These are phyloP conservation scores for Ophiocordyceps camponoti-floridani DNA, from an alignment of 2,329 filamentous ascomycete genomes.

Conservation along the genomic window DNA sequence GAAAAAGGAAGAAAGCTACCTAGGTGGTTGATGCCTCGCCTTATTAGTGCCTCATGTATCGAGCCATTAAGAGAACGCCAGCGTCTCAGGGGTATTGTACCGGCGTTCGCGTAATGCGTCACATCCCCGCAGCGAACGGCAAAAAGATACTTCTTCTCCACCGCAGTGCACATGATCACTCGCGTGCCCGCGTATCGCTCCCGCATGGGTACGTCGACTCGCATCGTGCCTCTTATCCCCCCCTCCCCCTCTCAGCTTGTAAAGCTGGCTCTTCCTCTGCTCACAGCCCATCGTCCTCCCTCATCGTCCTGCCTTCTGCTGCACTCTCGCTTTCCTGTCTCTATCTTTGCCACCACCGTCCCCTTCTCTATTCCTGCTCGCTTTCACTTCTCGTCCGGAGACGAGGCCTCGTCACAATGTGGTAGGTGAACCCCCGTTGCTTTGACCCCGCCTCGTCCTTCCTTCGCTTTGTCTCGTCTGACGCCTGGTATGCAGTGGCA, in stretches of 20 bases:
- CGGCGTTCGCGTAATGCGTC: background rate
- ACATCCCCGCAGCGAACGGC: too few relatives aligned
- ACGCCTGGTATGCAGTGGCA: slow-evolving; percentile 41
- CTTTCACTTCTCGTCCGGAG: slow-evolving; percentile 1
- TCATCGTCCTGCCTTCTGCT: background rate
- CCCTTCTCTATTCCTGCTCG: background rate
- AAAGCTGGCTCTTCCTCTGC: background rate
- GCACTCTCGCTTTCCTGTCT: background rate
- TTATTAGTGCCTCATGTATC: background rate
- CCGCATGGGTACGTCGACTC: background rate
- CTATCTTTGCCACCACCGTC: background rate
- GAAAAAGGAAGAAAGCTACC: background rate
- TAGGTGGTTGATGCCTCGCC: background rate
- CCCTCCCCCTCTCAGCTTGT: background rate
- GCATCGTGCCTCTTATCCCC: background rate
- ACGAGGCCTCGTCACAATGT: slow-evolving; percentile 7
- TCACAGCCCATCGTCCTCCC: background rate
- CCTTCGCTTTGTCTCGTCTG: background rate
- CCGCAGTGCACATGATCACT: background rate
- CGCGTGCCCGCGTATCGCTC: background rate
- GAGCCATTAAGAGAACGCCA: background rate
- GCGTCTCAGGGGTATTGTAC: background rate
- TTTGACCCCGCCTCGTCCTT: background rate
- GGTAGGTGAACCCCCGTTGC: slow-evolving; percentile 4
- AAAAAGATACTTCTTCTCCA: too few relatives aligned